Evolutionary conservation across 148 eudicot species (phyloP).

Genomic region (Amaranthus palmeri): DNA sequence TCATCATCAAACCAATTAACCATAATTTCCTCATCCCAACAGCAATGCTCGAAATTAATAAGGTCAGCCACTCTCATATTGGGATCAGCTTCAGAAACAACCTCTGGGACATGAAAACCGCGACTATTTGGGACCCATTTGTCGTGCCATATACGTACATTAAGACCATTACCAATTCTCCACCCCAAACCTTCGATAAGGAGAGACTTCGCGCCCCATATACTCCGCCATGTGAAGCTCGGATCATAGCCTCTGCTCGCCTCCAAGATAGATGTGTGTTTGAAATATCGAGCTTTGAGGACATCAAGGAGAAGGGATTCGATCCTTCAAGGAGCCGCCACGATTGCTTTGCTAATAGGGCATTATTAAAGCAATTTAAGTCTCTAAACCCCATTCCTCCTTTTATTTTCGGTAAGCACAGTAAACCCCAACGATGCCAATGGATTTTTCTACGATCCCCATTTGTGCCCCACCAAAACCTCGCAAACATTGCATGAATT

Average conservation of each 20-base stretch:
- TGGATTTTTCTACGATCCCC: no score
- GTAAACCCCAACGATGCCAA: neutral
- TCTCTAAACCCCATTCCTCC: neutral
- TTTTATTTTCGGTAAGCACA: neutral
- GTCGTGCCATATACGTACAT: neutral
- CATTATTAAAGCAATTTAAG: no score
- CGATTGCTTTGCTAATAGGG: neutral
- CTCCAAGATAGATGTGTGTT: neutral
- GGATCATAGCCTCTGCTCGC: neutral
- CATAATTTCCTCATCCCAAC: no score
- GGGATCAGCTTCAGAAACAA: neutral
- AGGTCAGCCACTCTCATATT: neutral
- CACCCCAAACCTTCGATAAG: neutral
- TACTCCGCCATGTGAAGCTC: neutral
- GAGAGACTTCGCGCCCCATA: neutral
- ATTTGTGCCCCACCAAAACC: neutral
- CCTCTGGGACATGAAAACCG: neutral
- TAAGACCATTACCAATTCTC: neutral
- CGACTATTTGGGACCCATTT: neutral
- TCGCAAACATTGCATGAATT: neutral
- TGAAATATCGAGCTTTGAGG: neutral
- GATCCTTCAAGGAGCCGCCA: neutral
- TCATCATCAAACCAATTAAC: no score
- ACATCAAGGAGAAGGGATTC: neutral
- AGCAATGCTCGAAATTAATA: neutral